Conservation (phyloP, 192 early-diverging fungal genomes). For the Polychytrium aggregatum region DNA sequence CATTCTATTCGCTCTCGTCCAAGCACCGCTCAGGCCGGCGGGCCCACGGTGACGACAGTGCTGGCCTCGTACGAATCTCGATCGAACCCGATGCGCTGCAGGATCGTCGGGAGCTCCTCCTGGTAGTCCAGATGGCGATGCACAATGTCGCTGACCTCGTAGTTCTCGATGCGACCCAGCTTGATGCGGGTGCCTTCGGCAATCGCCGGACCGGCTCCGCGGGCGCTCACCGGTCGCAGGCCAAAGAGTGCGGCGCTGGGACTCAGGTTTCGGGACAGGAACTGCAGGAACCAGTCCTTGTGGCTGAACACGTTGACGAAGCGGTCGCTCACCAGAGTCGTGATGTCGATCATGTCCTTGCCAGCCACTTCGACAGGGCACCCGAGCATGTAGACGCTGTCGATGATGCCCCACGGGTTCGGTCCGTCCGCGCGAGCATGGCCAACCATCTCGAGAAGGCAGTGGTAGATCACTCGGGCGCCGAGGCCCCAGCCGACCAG, state of each 20-base stretch:
- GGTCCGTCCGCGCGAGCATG: conserved; percentile 15
- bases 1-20: too few species aligned
- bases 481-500: conserved; percentile 80
- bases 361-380: conserved; percentile 56
- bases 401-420: conserved; percentile 68
- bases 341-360: conserved; percentile 58
- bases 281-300: conserved; percentile 78
- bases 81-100: conserved; percentile 17
- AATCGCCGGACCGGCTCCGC: conserved; percentile 19
- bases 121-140: conserved; percentile 69
- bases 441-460: conserved; percentile 63
- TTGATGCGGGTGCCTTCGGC: too few species aligned
- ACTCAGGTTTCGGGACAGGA: conserved; percentile 34
- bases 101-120: conserved; percentile 7
- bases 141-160: conserved; percentile 62
- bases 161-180: conserved; percentile 53
- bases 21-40: too few species aligned
- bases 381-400: conserved; percentile 76
- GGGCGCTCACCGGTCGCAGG: not conserved
- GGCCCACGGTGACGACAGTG: too few species aligned
- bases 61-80: not conserved
- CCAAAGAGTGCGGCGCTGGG: not conserved
- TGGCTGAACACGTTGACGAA: conserved; percentile 78
- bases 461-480: conserved; percentile 78
- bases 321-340: conserved; percentile 61